phyloP scores from a whole-genome alignment of 306 rosid genomes.

The Casuarina cunninghamiana region DNA sequence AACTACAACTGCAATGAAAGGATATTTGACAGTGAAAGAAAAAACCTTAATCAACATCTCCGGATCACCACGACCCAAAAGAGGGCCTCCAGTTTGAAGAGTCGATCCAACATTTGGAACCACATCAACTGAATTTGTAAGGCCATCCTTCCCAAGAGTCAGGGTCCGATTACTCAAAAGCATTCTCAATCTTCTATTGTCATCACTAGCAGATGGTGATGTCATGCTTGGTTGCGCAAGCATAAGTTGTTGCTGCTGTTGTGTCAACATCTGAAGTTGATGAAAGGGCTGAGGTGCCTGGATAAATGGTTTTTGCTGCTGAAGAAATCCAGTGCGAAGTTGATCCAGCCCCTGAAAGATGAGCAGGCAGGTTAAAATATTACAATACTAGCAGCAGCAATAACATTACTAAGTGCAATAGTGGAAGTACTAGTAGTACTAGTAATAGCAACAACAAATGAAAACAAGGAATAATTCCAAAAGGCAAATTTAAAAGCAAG shows the following conservation, averaged over 20 bases:
- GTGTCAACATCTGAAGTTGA: slow-evolving; percentile 94
- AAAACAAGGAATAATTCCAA: not conserved
- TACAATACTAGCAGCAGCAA: not conserved
- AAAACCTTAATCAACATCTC: slow-evolving; percentile 83
- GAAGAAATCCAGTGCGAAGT: slow-evolving; percentile 89
- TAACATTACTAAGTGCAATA: too few species aligned
- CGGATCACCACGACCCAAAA: slow-evolving; percentile 77
- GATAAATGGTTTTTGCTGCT: slow-evolving; percentile 83
- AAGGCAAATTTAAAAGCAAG: not conserved
- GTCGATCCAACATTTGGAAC: slow-evolving; percentile 82
- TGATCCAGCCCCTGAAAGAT: slow-evolving; percentile 81
- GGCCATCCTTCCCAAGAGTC: slow-evolving; percentile 67
- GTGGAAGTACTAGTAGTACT: not conserved
- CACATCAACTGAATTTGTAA: slow-evolving; percentile 76
- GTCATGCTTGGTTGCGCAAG: slow-evolving; percentile 92
- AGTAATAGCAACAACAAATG: not conserved
- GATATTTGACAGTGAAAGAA: slow-evolving; percentile 21
- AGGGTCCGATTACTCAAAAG: slow-evolving; percentile 62
- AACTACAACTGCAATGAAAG: slow-evolving; percentile 16
- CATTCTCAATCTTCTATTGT: slow-evolving; percentile 83
- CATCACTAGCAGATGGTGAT: slow-evolving; percentile 81
- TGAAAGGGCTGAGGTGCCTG: slow-evolving; percentile 90
- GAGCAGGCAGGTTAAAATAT: slow-evolving; percentile 19
- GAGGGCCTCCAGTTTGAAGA: slow-evolving; percentile 74
- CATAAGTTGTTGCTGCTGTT: slow-evolving; percentile 91